Evolutionary conservation across 805 yeast genomes (phyloP).

Genomic region (Lachancea sp.): DNA sequence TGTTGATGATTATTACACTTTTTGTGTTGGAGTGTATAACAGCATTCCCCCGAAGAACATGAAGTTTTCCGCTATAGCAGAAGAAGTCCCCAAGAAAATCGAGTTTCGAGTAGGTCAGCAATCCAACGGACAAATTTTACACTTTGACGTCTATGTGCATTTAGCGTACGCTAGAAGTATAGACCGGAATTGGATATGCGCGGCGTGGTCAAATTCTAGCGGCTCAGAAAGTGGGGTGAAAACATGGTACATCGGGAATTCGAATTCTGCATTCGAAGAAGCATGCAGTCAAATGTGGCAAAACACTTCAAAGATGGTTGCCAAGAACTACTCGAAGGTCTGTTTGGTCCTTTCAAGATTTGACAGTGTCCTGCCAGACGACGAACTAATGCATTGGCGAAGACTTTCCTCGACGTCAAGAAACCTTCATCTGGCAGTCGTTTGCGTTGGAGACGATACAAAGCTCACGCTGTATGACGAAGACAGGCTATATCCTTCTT

Average conservation of each 20-base stretch:
- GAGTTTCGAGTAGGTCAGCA: conserved; percentile 39
- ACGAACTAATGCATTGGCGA: conserved; percentile 75
- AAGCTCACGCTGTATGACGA: conserved; percentile 35
- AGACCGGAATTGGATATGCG: conserved; percentile 79
- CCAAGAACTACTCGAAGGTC: conserved; percentile 41
- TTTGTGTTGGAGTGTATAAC: conserved; percentile 54
- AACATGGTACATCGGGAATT: conserved; percentile 50
- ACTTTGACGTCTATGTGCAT: conserved; percentile 66
- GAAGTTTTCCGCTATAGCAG: conserved; percentile 36
- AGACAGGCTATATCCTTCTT: conserved; percentile 31
- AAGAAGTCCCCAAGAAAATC: conserved; percentile 38
- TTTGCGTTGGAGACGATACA: conserved; percentile 58
- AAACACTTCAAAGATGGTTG: conserved; percentile 43
- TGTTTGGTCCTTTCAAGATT: conserved; percentile 64
- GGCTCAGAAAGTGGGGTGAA: conserved; percentile 58
- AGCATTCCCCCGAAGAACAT: conserved; percentile 34
- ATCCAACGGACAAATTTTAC: conserved; percentile 30
- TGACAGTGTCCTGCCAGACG: conserved; percentile 72
- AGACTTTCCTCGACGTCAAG: conserved; percentile 52
- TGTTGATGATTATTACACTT: conserved; percentile 31
- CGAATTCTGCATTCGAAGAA: conserved; percentile 40
- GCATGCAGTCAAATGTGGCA: conserved; percentile 65
- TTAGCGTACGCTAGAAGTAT: conserved; percentile 77
- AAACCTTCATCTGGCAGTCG: conserved; percentile 57
- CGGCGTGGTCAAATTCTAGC: conserved; percentile 83